phyloP scores from a whole-genome alignment of 106 monocot species.

The Platanthera guangdongensis region DNA sequence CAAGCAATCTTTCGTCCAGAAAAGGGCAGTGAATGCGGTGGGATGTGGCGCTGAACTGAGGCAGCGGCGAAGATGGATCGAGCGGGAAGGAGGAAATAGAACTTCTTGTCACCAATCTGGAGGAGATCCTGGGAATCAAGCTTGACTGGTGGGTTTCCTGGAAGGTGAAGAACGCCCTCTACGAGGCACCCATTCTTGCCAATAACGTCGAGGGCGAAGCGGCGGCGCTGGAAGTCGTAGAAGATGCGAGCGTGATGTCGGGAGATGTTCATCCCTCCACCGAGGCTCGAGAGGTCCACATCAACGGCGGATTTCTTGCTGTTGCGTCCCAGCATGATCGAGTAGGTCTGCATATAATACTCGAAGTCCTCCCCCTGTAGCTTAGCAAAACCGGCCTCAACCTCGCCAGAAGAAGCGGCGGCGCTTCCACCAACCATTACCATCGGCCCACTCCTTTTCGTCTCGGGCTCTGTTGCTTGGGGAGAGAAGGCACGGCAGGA shows the following conservation, averaged over 20 bases:
- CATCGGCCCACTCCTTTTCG: neutral
- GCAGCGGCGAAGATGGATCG: conserved; percentile 48
- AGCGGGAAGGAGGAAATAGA: conserved; percentile 62
- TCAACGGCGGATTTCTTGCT: conserved; percentile 67
- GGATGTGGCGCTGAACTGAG: conserved; percentile 6
- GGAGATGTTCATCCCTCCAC: conserved; percentile 81
- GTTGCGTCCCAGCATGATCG: conserved; percentile 71
- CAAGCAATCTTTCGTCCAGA: conserved; percentile 3
- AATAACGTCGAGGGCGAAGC: conserved; percentile 70
- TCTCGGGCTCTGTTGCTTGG: neutral
- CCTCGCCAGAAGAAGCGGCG: conserved; percentile 19
- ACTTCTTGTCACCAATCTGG: conserved; percentile 76
- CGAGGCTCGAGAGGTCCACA: conserved; percentile 66
- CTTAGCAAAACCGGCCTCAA: conserved; percentile 74
- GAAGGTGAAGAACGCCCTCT: conserved; percentile 72
- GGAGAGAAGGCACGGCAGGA: neutral
- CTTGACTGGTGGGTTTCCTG: conserved; percentile 62
- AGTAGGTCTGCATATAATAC: conserved; percentile 91
- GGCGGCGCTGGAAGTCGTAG: conserved; percentile 74
- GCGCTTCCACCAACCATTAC: neutral
- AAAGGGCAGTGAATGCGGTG: neutral
- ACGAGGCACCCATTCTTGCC: conserved; percentile 84
- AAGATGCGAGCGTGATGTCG: conserved; percentile 77
- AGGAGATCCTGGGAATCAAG: conserved; percentile 71
- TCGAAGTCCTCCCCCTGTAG: conserved; percentile 84